Percentiles rank a stretch among this genome's conserved stretches.
These are phyloP conservation scores for Endothia cerciana DNA, from an alignment of 2,329 filamentous ascomycete species.

Conservation along the genomic window DNA sequence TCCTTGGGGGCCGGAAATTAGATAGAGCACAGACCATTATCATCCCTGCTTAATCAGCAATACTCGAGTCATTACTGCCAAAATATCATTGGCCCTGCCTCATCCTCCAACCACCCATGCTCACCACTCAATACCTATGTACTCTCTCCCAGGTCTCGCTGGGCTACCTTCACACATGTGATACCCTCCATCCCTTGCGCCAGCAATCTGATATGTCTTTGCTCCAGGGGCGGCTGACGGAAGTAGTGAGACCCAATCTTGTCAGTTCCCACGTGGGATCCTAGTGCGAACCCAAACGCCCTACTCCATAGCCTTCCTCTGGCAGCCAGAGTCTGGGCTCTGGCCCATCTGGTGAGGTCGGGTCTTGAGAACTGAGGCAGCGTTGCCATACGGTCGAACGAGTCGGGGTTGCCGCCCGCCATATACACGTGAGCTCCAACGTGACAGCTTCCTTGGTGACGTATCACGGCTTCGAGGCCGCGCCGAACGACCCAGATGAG, in stretches of 20 bases:
- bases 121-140: too few species aligned
- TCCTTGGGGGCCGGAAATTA: constrained; percentile 12
- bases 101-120: background rate
- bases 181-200: background rate
- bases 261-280: background rate
- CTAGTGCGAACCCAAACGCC: background rate
- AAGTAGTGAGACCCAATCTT: background rate
- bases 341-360: background rate
- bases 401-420: background rate
- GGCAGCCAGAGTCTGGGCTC: background rate
- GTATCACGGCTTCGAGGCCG: background rate
- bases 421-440: background rate
- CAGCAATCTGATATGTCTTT: background rate
- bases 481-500: background rate
- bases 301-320: background rate
- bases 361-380: background rate
- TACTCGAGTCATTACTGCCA: background rate
- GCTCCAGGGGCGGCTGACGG: background rate
- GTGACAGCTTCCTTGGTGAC: too few species aligned
- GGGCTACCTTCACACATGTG: background rate
- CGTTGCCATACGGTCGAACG: background rate
- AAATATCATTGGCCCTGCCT: background rate
- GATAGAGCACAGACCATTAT: background rate
- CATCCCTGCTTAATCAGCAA: background rate
- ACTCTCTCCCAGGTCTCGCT: too few species aligned